Evolutionary conservation across 768 basidiomycete species (phyloP), one percentile per base, ranked within the genome.

Genomic region (Lentinula lateritia): DNA sequence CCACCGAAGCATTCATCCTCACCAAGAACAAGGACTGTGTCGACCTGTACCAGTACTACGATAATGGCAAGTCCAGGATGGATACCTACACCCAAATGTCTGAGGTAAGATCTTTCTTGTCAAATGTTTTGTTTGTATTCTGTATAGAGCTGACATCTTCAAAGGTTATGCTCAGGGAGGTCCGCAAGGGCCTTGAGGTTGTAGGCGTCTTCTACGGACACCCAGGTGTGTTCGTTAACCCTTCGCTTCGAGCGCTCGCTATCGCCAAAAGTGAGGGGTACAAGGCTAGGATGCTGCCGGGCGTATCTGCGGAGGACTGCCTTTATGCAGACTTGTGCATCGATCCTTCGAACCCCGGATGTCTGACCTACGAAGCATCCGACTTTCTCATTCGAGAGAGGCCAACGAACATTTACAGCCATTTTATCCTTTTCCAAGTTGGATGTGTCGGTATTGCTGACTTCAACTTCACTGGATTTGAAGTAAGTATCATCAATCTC

Each of bases 341-440:
- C n/a, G 58, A 59, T 42, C 58, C 58, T 50, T 46, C 58, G 28
- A 59, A 48, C 46, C 58, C 48, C n/a, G 58, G 58, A n/a, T 59
- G 58, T 46, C n/a, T 59, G 45, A 59, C 58, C 15, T 59, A 50
- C 58, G 58, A 59, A 38, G 58, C 58, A 23, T 59, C 58, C 20
- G 58, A 59, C n/a, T 59, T 46, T 18, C 58, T 59, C 48, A 50
- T 50, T 46, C 32, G 58, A 13, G 48, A 59, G 23, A 45, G 58
- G 15, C 58, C 58, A n/a, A 23, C 46, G 6, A 59, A 50, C 48
- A 35, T 50, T 9, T 39, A 48, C 58, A 50, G 42, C 28, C 42
- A 59, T 46, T 36, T 48, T 20, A 39, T 59, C 28, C 32, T 59
- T 35, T 59, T 46, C 32, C 58, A 59, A 59, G 58, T 59, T 23